Evolutionary conservation across 495 filamentous ascomycete species (phyloP).

Genomic region (Aspergillus campestris): DNA sequence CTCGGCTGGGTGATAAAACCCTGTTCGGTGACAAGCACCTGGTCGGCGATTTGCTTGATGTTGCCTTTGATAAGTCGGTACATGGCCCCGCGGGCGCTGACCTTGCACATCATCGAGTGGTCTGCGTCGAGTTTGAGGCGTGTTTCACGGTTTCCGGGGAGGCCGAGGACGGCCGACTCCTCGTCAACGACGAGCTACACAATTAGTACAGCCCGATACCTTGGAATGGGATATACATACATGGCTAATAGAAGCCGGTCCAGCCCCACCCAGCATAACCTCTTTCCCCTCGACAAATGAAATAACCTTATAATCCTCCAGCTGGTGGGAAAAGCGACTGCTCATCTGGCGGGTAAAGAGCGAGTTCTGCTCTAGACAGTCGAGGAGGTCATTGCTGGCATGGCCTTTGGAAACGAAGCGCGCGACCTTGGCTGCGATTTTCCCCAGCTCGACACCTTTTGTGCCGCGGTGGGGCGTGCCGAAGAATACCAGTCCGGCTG

Average conservation of each 20-base stretch:
- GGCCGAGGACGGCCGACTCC: slow-evolving; percentile 30
- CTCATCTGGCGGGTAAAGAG: slow-evolving; percentile 34
- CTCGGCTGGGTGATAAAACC: slow-evolving; percentile 24
- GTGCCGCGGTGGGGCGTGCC: slow-evolving; percentile 38
- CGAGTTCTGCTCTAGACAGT: slow-evolving; percentile 32
- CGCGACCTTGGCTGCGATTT: slow-evolving; percentile 30
- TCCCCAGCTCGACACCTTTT: slow-evolving; percentile 30
- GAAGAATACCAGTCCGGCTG: slow-evolving; percentile 38
- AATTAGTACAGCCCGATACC: slow-evolving; percentile 3
- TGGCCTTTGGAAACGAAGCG: slow-evolving; percentile 26
- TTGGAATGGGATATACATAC: slow-evolving; percentile 8
- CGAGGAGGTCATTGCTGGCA: slow-evolving; percentile 27
- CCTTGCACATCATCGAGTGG: slow-evolving; percentile 34
- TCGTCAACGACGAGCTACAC: slow-evolving; percentile 30
- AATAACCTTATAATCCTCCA: slow-evolving; percentile 32
- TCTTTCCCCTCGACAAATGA: slow-evolving; percentile 38
- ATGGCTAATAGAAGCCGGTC: slow-evolving; percentile 26
- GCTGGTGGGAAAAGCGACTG: slow-evolving; percentile 27
- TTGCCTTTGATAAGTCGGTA: slow-evolving; percentile 33
- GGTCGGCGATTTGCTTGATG: slow-evolving; percentile 30
- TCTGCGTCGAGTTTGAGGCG: slow-evolving; percentile 34
- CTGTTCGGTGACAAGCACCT: slow-evolving; percentile 25
- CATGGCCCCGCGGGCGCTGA: slow-evolving; percentile 24
- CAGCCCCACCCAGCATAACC: slow-evolving; percentile 24
- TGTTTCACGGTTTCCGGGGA: slow-evolving; percentile 30